phyloP scores from a whole-genome alignment of 441 rosid species.

The Adansonia gregorii region DNA sequence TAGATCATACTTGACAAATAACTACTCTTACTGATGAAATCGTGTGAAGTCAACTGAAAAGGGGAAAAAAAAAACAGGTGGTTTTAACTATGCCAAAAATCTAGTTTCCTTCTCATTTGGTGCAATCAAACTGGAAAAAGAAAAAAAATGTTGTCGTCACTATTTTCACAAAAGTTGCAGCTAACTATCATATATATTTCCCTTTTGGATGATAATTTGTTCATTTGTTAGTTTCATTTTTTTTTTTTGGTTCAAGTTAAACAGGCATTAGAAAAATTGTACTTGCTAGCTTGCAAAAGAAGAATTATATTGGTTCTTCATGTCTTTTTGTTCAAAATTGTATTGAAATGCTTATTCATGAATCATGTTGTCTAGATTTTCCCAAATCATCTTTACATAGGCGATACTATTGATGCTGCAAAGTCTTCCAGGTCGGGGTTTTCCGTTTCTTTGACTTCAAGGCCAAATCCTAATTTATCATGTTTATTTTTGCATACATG shows the following conservation, averaged over 20 bases:
- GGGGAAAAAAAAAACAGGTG: neutral
- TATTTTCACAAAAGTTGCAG: constrained; percentile 4
- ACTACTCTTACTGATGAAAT: neutral
- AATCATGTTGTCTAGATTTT: constrained; percentile 63
- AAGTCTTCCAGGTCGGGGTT: constrained; percentile 76
- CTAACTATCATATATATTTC: neutral
- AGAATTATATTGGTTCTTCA: constrained; percentile 13
- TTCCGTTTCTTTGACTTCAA: constrained; percentile 26
- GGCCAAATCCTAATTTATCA: neutral
- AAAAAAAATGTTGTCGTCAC: neutral
- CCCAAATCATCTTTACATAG: constrained; percentile 77
- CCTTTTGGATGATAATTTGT: neutral
- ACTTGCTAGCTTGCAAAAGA: constrained; percentile 17
- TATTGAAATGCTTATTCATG: constrained; percentile 24
- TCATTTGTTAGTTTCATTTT: neutral
- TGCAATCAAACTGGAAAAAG: constrained; percentile 14
- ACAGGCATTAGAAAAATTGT: neutral
- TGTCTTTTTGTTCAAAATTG: constrained; percentile 9
- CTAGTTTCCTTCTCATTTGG: neutral
- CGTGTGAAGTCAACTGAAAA: constrained; percentile 12
- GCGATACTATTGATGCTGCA: constrained; percentile 74
- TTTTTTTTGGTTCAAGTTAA: constrained; percentile 9
- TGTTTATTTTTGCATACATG: neutral
- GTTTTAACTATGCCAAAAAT: neutral
- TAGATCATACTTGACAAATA: constrained; percentile 7